Conservation (phyloP, 2,329 filamentous ascomycete genomes). For the Alternaria triticina region DNA sequence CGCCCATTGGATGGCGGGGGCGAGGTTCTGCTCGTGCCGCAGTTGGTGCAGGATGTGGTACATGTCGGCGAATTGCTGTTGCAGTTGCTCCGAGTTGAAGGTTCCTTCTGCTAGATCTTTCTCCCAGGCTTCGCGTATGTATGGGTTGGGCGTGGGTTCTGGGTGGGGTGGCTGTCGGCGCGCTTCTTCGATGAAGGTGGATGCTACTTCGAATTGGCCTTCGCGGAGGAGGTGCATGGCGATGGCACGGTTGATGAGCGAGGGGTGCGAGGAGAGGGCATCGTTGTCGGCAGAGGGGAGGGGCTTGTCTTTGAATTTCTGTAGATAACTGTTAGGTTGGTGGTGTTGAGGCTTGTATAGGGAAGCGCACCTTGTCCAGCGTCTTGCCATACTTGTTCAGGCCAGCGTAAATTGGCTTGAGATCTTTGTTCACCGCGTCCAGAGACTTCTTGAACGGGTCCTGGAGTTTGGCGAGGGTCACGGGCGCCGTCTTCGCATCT, state of each 20-base stretch:
- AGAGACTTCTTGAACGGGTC: slow-evolving; percentile 83
- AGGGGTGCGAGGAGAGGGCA: slow-evolving; percentile 74
- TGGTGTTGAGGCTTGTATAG: background rate
- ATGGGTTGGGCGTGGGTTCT: slow-evolving; percentile 45
- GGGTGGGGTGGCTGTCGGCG: slow-evolving; percentile 53
- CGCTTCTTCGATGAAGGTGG: slow-evolving; percentile 81
- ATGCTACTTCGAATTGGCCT: slow-evolving; percentile 88
- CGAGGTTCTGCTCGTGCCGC: slow-evolving; percentile 72
- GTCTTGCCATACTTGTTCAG: slow-evolving; percentile 85
- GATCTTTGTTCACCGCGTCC: slow-evolving; percentile 77
- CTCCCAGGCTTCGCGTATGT: slow-evolving; percentile 45
- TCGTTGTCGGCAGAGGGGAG: slow-evolving; percentile 80
- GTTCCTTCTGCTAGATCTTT: slow-evolving; percentile 61
- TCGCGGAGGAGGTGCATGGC: slow-evolving; percentile 96
- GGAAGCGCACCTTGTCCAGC: slow-evolving; percentile 72
- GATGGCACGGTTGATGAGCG: slow-evolving; percentile 88
- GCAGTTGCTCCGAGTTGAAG: slow-evolving; percentile 71
- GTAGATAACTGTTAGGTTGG: slow-evolving; percentile 12
- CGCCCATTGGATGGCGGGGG: slow-evolving; percentile 89
- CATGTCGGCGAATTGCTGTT: slow-evolving; percentile 85
- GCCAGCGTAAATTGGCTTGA: slow-evolving; percentile 82
- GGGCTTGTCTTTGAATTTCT: slow-evolving; percentile 68
- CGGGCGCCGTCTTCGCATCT: slow-evolving; percentile 73
- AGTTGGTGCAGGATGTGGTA: slow-evolving; percentile 85
- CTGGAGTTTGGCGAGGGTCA: slow-evolving; percentile 83